These are phyloP conservation scores for Apiotrichum veenhuisii DNA, from an alignment of 1,284 basidiomycete genomes.

Conservation along the genomic window DNA sequence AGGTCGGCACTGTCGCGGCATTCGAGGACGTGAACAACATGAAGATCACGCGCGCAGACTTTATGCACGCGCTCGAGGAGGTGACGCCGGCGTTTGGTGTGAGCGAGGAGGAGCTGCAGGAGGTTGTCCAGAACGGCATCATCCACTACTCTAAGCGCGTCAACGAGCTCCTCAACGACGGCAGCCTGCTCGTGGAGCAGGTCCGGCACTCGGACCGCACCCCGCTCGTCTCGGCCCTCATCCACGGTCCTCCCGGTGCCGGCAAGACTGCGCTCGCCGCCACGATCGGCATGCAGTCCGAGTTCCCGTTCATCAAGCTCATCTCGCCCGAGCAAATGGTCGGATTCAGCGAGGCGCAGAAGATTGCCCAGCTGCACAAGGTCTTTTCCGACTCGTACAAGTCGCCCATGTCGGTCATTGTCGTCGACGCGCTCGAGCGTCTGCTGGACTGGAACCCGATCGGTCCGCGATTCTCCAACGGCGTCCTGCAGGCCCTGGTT, in stretches of 20 bases:
- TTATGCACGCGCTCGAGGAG: slow-evolving; percentile 87
- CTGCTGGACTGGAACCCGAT: slow-evolving; percentile 96
- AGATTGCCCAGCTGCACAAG: slow-evolving; percentile 88
- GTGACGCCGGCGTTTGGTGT: slow-evolving; percentile 98
- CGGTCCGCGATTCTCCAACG: slow-evolving; percentile 92
- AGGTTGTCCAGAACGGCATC: slow-evolving; percentile 95
- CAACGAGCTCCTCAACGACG: slow-evolving; percentile 74
- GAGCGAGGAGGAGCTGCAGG: slow-evolving; percentile 89
- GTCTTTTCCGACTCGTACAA: slow-evolving; percentile 96
- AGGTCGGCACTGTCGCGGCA: slow-evolving; percentile 94
- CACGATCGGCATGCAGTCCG: slow-evolving; percentile 86
- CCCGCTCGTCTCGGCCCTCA: slow-evolving; percentile 82
- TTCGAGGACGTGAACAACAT: slow-evolving; percentile 94
- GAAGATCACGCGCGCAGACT: slow-evolving; percentile 82
- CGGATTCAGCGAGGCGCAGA: slow-evolving; percentile 84
- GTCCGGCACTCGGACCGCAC: slow-evolving; percentile 86
- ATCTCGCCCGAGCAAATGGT: slow-evolving; percentile 97
- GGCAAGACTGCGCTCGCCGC: slow-evolving; percentile 96
- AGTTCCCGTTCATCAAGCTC: slow-evolving; percentile 97
- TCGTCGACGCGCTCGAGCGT: slow-evolving; percentile 92
- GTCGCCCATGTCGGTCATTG: slow-evolving; percentile 91
- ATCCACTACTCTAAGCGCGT: slow-evolving; percentile 85
- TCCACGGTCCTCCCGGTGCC: slow-evolving; percentile 84
- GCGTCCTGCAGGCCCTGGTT: slow-evolving; percentile 84
- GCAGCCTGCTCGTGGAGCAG: slow-evolving; percentile 91